A percentile compares a stretch with the other conserved stretches of the same genome.
phyloP scores from a whole-genome alignment of 2,329 filamentous ascomycete species.

The Paraphaeosphaeria minitans region DNA sequence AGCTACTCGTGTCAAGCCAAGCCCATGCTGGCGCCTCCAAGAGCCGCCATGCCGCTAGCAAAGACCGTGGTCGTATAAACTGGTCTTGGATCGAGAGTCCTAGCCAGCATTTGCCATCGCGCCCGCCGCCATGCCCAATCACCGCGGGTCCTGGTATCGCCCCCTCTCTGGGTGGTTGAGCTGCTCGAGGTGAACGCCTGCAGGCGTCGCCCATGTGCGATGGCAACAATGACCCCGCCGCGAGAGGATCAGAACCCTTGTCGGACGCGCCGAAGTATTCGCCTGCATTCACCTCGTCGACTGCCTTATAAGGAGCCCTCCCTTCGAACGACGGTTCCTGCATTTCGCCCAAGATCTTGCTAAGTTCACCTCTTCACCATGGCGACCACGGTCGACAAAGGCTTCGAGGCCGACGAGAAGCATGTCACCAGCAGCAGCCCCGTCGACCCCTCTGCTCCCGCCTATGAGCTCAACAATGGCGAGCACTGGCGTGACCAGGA shows the following conservation, averaged over 20 bases:
- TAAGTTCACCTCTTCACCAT: constrained; percentile 10
- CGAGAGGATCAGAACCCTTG: constrained; percentile 22
- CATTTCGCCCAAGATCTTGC: constrained; percentile 10
- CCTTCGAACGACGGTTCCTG: constrained; percentile 19
- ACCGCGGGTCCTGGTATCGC: constrained; percentile 15
- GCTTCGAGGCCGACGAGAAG: constrained; percentile 36
- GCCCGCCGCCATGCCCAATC: constrained; percentile 18
- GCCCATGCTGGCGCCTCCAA: constrained; percentile 14
- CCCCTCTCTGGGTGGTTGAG: constrained; percentile 5
- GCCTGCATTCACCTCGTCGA: constrained; percentile 31
- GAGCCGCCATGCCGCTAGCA: constrained; percentile 20
- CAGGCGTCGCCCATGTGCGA: constrained; percentile 27
- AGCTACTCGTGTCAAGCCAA: constrained; percentile 9
- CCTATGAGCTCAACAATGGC: constrained; percentile 15
- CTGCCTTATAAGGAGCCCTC: constrained; percentile 31
- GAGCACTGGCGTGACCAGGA: constrained; percentile 39
- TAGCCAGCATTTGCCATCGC: constrained; percentile 11
- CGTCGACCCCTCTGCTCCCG: constrained; percentile 19
- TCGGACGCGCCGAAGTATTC: constrained; percentile 35
- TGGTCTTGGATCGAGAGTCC: constrained; percentile 8
- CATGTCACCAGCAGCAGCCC: constrained; percentile 18
- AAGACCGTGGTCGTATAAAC: constrained; percentile 3
- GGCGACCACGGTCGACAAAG: constrained; percentile 22
- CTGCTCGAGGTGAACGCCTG: constrained; percentile 18
- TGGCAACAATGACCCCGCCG: constrained; percentile 22